Conservation (phyloP, 2,329 filamentous ascomycete species). For the Penicillium sp. region DNA sequence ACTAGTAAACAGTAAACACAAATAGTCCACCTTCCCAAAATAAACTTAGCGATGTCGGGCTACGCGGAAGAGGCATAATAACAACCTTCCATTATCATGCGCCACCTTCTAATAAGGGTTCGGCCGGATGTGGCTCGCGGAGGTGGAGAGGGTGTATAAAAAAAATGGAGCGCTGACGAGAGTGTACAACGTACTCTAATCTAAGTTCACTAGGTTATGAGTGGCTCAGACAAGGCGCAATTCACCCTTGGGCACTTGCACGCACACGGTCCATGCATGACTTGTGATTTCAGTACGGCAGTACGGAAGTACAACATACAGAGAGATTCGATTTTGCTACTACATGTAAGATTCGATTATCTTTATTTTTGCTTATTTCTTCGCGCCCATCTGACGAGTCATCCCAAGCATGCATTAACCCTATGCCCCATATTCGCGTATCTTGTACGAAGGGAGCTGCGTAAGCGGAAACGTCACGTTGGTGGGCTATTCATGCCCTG, state of each 20-base stretch:
- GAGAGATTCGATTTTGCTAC: not conserved
- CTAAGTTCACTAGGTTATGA: not conserved
- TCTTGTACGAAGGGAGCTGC: slow-evolving; percentile 10
- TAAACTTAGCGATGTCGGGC: not conserved
- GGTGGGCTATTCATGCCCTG: slow-evolving; percentile 3
- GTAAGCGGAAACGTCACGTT: slow-evolving; percentile 27
- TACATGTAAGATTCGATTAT: not conserved
- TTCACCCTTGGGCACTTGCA: not conserved
- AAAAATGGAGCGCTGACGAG: not conserved
- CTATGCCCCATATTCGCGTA: not conserved
- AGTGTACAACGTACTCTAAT: not conserved
- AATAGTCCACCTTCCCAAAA: not conserved
- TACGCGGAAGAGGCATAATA: not conserved
- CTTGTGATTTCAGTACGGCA: not conserved
- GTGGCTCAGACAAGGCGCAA: slow-evolving; percentile 3
- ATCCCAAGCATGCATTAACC: not conserved
- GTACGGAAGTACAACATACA: too few species aligned
- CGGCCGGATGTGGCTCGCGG: not conserved
- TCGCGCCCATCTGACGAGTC: too few species aligned
- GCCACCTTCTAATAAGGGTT: not conserved
- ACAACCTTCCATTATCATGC: not conserved
- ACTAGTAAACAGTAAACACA: not conserved
- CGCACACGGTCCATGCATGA: not conserved
- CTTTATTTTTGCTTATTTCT: not conserved
- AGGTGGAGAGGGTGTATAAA: not conserved